Conservation (phyloP, 495 filamentous ascomycete species). For the Hypoxylon trugodes region DNA sequence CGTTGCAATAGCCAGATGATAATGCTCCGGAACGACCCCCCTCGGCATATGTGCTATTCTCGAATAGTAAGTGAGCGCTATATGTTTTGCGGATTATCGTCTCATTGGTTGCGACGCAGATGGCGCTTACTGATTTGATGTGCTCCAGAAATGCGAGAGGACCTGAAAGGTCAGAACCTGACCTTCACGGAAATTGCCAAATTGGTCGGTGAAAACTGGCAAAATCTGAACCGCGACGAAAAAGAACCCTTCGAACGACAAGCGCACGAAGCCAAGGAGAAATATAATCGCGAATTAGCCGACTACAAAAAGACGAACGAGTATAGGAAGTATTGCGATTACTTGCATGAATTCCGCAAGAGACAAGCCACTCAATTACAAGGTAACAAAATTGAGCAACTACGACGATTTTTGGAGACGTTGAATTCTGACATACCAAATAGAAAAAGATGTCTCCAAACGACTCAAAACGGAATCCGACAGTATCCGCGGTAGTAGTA, state of each 20-base stretch:
- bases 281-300: conserved; percentile 68
- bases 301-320: conserved; percentile 76
- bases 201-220: conserved; percentile 82
- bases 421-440: neutral
- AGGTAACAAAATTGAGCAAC: conserved; percentile 43
- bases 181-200: conserved; percentile 86
- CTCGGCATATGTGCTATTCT: conserved; percentile 85
- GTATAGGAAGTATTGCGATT: conserved; percentile 68
- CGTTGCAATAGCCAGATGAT: conserved; percentile 67
- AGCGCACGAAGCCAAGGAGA: conserved; percentile 74
- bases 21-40: conserved; percentile 79
- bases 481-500: conserved; percentile 42
- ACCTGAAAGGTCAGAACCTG: conserved; percentile 73
- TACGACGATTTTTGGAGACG: neutral
- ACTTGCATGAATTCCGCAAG: conserved; percentile 77
- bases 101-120: neutral
- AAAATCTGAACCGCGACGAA: conserved; percentile 66
- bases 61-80: conserved; percentile 68
- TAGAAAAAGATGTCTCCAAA: conserved; percentile 57
- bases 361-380: conserved; percentile 63
- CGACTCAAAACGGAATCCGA: conserved; percentile 48
- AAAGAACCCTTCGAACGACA: conserved; percentile 76
- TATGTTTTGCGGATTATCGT: neutral
- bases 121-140: conserved; percentile 1
- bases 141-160: conserved; percentile 77